Conservation (phyloP, 2,329 filamentous ascomycete species). For the Aplosporella prunicola region DNA sequence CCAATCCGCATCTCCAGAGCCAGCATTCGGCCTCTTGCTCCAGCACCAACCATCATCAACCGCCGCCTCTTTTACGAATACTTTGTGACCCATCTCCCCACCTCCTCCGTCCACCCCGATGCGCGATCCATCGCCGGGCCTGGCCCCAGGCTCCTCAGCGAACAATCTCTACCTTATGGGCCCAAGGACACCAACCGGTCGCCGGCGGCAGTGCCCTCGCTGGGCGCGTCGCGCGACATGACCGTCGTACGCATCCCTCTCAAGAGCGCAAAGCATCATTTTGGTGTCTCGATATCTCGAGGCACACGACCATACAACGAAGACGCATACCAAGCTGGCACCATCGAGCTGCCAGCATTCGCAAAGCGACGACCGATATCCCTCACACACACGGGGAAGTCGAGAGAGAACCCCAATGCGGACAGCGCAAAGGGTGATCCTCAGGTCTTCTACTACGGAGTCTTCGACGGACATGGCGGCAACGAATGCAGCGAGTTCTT, state of each 20-base stretch:
- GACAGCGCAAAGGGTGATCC: constrained; percentile 78
- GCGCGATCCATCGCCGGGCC: constrained; percentile 53
- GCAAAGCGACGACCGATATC: constrained; percentile 69
- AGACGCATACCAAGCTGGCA: constrained; percentile 87
- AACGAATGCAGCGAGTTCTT: constrained; percentile 81
- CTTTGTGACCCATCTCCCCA: constrained; percentile 92
- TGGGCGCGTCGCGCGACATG: constrained; percentile 51
- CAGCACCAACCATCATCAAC: neutral
- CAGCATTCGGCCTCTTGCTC: constrained; percentile 14
- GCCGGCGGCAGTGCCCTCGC: constrained; percentile 25
- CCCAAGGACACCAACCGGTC: constrained; percentile 27
- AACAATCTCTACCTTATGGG: constrained; percentile 71
- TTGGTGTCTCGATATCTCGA: constrained; percentile 68
- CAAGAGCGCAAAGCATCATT: constrained; percentile 91
- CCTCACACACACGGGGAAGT: constrained; percentile 32
- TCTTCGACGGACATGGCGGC: constrained; percentile 95
- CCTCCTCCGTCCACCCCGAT: constrained; percentile 85
- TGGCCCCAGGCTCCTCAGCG: constrained; percentile 70
- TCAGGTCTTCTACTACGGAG: constrained; percentile 93
- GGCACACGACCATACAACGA: constrained; percentile 86
- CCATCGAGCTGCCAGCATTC: constrained; percentile 87
- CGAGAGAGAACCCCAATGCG: constrained; percentile 45
- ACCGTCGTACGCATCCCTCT: constrained; percentile 93
- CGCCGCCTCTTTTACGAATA: constrained; percentile 71
- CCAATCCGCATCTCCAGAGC: constrained; percentile 21